Percentiles rank a stretch among this genome's conserved stretches.
Evolutionary conservation across 2,329 filamentous ascomycete genomes (phyloP).

Genomic region (Dryadomyces quercivorus): DNA sequence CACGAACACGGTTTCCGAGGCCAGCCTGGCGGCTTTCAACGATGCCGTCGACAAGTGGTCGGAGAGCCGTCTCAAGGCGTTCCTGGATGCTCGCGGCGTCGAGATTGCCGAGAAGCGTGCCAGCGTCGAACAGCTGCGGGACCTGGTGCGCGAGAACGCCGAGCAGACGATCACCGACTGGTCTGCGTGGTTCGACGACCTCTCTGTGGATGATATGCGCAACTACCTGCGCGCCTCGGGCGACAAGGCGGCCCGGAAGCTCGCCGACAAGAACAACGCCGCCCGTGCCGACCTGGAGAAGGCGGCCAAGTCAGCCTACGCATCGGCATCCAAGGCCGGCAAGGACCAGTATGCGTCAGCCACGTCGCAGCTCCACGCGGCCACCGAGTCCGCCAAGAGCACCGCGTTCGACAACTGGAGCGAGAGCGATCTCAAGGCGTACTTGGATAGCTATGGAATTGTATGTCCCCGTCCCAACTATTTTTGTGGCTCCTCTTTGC

Average conservation of each 20-base stretch:
- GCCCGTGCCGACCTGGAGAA: constrained; percentile 63
- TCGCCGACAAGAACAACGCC: constrained; percentile 48
- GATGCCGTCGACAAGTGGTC: constrained; percentile 52
- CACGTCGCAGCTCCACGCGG: constrained; percentile 56
- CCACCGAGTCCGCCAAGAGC: constrained; percentile 53
- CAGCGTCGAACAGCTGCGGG: constrained; percentile 61
- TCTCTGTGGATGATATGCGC: constrained; percentile 59
- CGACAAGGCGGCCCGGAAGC: constrained; percentile 43
- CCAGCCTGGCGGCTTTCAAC: constrained; percentile 56
- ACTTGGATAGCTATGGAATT: constrained; percentile 69
- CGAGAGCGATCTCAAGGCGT: constrained; percentile 61
- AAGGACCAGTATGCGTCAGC: constrained; percentile 51
- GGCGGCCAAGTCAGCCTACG: constrained; percentile 49
- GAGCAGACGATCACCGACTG: constrained; percentile 58
- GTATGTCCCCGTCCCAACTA: constrained; percentile 20
- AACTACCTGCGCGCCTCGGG: constrained; percentile 40
- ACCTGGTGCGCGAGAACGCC: constrained; percentile 59
- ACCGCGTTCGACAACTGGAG: constrained; percentile 62
- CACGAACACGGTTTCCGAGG: constrained; percentile 53
- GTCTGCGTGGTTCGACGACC: constrained; percentile 66
- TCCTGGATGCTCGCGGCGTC: constrained; percentile 63
- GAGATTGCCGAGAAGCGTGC: constrained; percentile 55
- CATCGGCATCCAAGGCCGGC: constrained; percentile 45
- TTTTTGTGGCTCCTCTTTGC: not conserved
- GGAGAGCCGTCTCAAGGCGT: constrained; percentile 65